Evolutionary conservation across 2,329 filamentous ascomycete genomes (phyloP), one percentile per base, ranked within the genome.

Genomic region (Tolypocladium guangdongense): DNA sequence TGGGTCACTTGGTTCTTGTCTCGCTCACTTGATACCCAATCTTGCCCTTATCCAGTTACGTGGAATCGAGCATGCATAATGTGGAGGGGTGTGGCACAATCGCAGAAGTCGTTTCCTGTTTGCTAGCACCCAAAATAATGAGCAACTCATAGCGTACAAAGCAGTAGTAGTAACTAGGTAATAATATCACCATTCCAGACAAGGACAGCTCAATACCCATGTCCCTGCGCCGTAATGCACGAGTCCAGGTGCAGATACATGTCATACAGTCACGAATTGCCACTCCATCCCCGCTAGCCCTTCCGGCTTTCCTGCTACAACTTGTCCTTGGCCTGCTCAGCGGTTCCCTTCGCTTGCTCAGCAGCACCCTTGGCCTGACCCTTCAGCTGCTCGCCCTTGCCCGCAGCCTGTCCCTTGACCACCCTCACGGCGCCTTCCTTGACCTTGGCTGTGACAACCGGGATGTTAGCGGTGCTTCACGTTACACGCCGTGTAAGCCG

Each of bases 401-500:
- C 71, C n/a, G 64, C 63, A 3, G 68, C 64, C 52, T 66, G 65
- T 3, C 66, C 65, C 20, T 59, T 63, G 20, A 66, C 60, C 4
- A 76, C 64, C 7, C 69, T 71, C 14, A 66, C 64, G 2, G 67
- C 65, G 55, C 71, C n/a, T 24, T 76, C 68, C 65, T 80, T 80
- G 51, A 74, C 69, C 63, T 82, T 82, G 55, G 69, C 63, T 11
- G 71, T 65, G 38, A 30, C 37, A n/a, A n/a, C 37, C 18, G 8
- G 2, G 7, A 12, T 4, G 27, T 46, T 32, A 46, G 43, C 16
- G 27, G 7, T 5, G 16, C 27, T 7, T 46, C 7, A n/a, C 20
- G 6, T 12, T 16, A 14, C 22, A 12, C 2, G 43, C 2, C 39
- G n/a, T 7, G 49, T 18, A 3, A 20, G 18, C 7, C 4, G 24